These are phyloP conservation scores for Periconia sp. DNA, from an alignment of 2,329 filamentous ascomycete genomes.

Conservation along the genomic window DNA sequence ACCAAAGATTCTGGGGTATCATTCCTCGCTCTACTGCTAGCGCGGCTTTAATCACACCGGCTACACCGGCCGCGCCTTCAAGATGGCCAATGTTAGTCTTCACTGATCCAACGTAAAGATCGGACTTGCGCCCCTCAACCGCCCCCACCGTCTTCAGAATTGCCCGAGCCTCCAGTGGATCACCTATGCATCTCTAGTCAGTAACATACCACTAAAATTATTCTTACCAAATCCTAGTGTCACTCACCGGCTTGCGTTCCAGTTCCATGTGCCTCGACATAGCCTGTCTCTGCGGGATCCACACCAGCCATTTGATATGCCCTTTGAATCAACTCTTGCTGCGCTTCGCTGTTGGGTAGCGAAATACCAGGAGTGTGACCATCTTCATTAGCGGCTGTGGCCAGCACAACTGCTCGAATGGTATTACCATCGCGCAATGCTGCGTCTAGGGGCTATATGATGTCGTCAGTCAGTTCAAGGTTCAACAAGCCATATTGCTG, in stretches of 20 bases:
- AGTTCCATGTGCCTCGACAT: slow-evolving; percentile 23
- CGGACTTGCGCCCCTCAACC: no score
- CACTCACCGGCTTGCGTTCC: background rate
- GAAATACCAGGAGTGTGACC: slow-evolving; percentile 20
- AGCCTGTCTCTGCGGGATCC: slow-evolving; percentile 26
- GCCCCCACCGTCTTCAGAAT: slow-evolving; percentile 1
- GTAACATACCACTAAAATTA: no score
- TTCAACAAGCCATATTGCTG: no score
- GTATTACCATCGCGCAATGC: slow-evolving; percentile 25
- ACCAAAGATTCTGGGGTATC: slow-evolving; percentile 25
- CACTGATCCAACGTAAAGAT: background rate
- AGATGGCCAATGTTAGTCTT: slow-evolving; percentile 46
- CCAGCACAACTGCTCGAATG: slow-evolving; percentile 29
- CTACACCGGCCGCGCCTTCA: slow-evolving; percentile 41
- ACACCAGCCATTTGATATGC: slow-evolving; percentile 43
- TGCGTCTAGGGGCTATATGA: slow-evolving; percentile 10
- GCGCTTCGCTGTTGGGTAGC: slow-evolving; percentile 47
- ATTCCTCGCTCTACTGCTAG: slow-evolving; percentile 40
- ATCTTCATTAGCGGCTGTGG: slow-evolving; percentile 25
- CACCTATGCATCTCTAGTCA: slow-evolving; percentile 3
- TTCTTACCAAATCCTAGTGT: no score
- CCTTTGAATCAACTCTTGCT: slow-evolving; percentile 29
- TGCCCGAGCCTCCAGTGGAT: slow-evolving; percentile 24
- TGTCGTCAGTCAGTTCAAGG: no score
- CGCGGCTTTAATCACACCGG: slow-evolving; percentile 39